These are phyloP conservation scores for Colletotrichum theobromicola DNA, from an alignment of 2,329 filamentous ascomycete genomes.

Conservation along the genomic window DNA sequence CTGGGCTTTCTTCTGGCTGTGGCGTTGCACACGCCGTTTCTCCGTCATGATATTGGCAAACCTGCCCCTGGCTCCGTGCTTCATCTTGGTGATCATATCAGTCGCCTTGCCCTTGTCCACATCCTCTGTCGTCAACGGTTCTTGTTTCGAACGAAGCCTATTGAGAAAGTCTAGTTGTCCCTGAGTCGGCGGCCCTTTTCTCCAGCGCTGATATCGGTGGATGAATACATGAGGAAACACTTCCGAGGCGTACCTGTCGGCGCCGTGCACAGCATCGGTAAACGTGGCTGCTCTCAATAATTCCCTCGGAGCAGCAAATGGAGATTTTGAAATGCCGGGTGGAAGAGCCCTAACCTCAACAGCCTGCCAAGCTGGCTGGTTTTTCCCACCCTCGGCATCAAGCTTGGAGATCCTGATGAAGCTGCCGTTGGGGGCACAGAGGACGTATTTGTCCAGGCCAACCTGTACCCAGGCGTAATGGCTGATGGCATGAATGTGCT, in stretches of 20 bases:
- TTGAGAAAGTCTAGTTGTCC: conserved; percentile 75
- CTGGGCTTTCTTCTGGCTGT: conserved; percentile 40
- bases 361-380: conserved; percentile 42
- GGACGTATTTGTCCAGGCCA: conserved; percentile 71
- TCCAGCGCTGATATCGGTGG: conserved; percentile 70
- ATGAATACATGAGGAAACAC: conserved; percentile 74
- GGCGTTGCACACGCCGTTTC: conserved; percentile 53
- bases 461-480: conserved; percentile 83
- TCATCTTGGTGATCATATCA: conserved; percentile 93
- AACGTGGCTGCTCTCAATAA: conserved; percentile 72
- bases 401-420: conserved; percentile 58
- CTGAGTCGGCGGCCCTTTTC: conserved; percentile 66
- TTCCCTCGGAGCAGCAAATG: conserved; percentile 71
- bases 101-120: conserved; percentile 81
- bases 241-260: conserved; percentile 78
- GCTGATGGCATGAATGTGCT: conserved; percentile 79
- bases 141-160: conserved; percentile 60
- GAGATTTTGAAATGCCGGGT: conserved; percentile 50
- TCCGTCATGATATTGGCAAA: conserved; percentile 59
- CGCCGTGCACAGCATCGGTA: conserved; percentile 78
- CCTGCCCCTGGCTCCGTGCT: conserved; percentile 76
- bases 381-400: conserved; percentile 16
- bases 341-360: conserved; percentile 56
- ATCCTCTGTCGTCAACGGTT: conserved; percentile 57
- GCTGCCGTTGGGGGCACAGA: conserved; percentile 69